These are phyloP conservation scores for Botrytis sinoallii DNA, from an alignment of 2,329 filamentous ascomycete genomes.

Conservation along the genomic window DNA sequence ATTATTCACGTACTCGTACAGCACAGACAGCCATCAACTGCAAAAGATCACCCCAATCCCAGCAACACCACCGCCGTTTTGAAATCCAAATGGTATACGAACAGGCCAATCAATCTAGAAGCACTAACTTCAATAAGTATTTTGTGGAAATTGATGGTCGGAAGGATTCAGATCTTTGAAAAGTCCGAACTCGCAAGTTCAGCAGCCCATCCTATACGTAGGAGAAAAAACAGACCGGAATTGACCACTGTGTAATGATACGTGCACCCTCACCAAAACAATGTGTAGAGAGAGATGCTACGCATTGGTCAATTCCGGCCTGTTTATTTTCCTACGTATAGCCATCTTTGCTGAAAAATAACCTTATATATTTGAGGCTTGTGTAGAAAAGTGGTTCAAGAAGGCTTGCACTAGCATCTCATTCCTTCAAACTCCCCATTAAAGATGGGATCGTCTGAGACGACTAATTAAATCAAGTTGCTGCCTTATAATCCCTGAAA, in stretches of 20 bases:
- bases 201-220: not conserved
- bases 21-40: slow-evolving; percentile 1
- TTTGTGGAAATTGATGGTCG: not conserved
- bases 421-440: not conserved
- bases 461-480: not conserved
- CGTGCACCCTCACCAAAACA: too few relatives aligned
- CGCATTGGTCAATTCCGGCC: too few relatives aligned
- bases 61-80: not conserved
- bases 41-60: slow-evolving; percentile 7
- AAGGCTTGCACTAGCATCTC: not conserved
- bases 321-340: too few relatives aligned
- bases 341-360: not conserved
- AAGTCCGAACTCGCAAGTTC: not conserved
- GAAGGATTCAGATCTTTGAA: not conserved
- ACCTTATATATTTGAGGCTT: not conserved
- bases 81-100: not conserved
- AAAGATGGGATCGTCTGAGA: not conserved
- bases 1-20: slow-evolving; percentile 5
- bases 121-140: not conserved
- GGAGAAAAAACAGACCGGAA: too few relatives aligned
- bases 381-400: not conserved
- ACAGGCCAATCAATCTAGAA: not conserved
- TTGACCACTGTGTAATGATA: too few relatives aligned
- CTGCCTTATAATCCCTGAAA: not conserved
- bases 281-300: too few relatives aligned